phyloP scores from a whole-genome alignment of 1,284 basidiomycete genomes.

The Trichosporon faecale region DNA sequence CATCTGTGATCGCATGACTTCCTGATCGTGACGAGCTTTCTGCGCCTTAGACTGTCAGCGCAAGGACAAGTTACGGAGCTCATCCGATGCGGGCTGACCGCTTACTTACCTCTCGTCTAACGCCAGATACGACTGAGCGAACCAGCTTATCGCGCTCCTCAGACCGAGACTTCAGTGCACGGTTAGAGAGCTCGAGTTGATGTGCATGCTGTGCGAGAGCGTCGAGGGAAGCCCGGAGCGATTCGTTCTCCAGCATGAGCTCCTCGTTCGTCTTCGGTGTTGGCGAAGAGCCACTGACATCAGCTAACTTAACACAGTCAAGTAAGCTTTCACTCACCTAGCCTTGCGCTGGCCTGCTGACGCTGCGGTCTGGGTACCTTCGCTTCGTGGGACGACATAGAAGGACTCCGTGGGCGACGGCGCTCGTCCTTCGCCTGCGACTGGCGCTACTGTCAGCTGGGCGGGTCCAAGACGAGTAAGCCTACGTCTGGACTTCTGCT shows the following conservation, averaged over 20 bases:
- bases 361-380: not conserved
- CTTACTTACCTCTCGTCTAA: constrained; percentile 42
- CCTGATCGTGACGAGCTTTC: constrained; percentile 36
- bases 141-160: constrained; percentile 44
- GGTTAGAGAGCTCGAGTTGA: constrained; percentile 37
- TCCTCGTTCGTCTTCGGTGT: constrained; percentile 50
- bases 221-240: constrained; percentile 47
- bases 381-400: constrained; percentile 31
- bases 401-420: constrained; percentile 40
- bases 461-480: too few relatives aligned
- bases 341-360: not conserved
- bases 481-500: not conserved
- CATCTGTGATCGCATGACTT: constrained; percentile 39
- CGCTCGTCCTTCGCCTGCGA: not conserved
- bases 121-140: constrained; percentile 39
- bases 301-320: not conserved
- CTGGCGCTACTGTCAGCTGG: not conserved
- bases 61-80: not conserved
- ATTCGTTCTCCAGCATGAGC: constrained; percentile 48
- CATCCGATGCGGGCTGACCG: too few relatives aligned
- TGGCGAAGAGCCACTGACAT: constrained; percentile 11
- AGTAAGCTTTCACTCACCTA: not conserved
- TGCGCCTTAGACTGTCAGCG: constrained; percentile 24
- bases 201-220: constrained; percentile 45
- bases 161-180: constrained; percentile 27